These are phyloP conservation scores for Cupressus sempervirens DNA, from an alignment of 75 land plant genomes.

Conservation along the genomic window DNA sequence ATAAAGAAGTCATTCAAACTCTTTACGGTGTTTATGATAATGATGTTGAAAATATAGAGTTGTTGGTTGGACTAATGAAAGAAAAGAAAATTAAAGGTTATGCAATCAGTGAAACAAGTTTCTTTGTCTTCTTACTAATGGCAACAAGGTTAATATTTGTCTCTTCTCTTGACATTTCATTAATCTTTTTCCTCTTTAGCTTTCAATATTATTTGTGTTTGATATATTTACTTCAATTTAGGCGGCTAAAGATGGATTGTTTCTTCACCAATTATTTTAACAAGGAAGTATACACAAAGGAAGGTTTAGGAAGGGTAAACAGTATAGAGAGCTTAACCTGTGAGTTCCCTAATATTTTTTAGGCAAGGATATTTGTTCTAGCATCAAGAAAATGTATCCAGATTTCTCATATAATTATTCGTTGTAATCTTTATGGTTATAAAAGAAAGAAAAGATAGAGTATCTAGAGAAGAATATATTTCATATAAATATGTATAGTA, in stretches of 20 bases:
- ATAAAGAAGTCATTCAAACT: constrained; percentile 30
- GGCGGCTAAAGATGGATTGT: constrained; percentile 60
- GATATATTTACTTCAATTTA: background rate
- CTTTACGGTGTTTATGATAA: constrained; percentile 53
- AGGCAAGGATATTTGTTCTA: no score
- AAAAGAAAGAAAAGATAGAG: no score
- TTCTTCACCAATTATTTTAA: constrained; percentile 44
- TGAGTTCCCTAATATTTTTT: constrained; percentile 1
- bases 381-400: no score
- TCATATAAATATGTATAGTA: no score
- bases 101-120: constrained; percentile 67
- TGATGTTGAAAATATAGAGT: constrained; percentile 60
- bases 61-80: constrained; percentile 47
- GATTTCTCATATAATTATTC: no score
- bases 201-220: background rate
- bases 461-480: no score
- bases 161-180: no score
- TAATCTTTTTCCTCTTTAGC: background rate
- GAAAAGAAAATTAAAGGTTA: constrained; percentile 70
- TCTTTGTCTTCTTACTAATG: background rate
- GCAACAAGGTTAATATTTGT: no score
- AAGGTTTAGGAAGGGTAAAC: constrained; percentile 43
- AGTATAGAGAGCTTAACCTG: constrained; percentile 45
- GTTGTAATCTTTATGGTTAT: no score
- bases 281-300: no score